These are phyloP conservation scores for Pleurotus cornucopiae DNA, from an alignment of 768 basidiomycete genomes.

Conservation along the genomic window DNA sequence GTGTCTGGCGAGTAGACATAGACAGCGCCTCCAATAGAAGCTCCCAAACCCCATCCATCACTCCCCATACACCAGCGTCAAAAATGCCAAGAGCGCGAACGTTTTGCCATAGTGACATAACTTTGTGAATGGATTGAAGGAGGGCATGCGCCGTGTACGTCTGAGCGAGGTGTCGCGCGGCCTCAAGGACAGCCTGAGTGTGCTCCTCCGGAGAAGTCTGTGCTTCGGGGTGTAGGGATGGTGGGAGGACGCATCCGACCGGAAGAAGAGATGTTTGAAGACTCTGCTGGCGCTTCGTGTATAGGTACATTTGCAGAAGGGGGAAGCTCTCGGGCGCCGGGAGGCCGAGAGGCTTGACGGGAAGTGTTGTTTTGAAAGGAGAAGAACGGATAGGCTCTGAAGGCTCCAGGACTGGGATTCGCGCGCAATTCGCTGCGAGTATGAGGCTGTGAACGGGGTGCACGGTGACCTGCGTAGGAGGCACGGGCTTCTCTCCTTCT, in stretches of 20 bases:
- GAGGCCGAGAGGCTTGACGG: conserved; percentile 59
- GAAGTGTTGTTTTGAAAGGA: conserved; percentile 41
- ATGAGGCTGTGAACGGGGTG: conserved; percentile 70
- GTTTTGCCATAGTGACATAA: conserved; percentile 73
- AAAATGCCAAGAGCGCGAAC: conserved; percentile 64
- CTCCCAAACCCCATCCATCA: conserved; percentile 66
- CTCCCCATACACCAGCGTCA: conserved; percentile 62
- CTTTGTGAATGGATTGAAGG: conserved; percentile 38
- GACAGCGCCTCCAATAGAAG: conserved; percentile 59
- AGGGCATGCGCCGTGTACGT: conserved; percentile 44
- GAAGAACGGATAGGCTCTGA: conserved; percentile 24
- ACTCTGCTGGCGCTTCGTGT: conserved; percentile 49
- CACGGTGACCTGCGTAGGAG: conserved; percentile 35
- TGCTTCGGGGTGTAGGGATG: conserved; percentile 22
- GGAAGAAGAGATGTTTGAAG: conserved; percentile 52
- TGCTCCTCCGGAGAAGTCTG: conserved; percentile 7
- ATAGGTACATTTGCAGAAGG: conserved; percentile 58
- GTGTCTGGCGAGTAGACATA: conserved; percentile 35
- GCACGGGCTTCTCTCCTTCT: conserved; percentile 11
- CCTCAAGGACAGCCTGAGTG: conserved; percentile 12
- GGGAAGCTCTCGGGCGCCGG: conserved; percentile 62
- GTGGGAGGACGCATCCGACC: conserved; percentile 21
- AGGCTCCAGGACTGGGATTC: conserved; percentile 52
- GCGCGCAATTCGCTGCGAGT: conserved; percentile 64
- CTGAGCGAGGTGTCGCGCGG: conserved; percentile 30